These are phyloP conservation scores for Backusella sp. DNA, from an alignment of 192 early-diverging fungal genomes.

Conservation along the genomic window DNA sequence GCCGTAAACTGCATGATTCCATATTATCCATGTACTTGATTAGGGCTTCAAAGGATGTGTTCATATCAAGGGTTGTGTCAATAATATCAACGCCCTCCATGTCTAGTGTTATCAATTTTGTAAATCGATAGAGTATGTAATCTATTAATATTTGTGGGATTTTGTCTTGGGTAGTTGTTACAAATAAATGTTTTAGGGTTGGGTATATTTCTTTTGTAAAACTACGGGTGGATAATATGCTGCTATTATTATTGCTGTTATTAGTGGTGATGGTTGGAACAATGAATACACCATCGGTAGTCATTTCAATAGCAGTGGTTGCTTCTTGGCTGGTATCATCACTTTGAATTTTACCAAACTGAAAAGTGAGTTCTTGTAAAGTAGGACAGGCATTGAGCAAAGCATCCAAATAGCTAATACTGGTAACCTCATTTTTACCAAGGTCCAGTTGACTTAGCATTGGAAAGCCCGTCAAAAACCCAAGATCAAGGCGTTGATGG, in stretches of 20 bases:
- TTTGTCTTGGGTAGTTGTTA: background rate
- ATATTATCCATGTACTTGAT: background rate
- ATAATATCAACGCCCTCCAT: background rate
- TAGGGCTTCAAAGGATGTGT: background rate
- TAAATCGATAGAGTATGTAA: background rate
- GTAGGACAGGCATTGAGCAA: conserved; percentile 6
- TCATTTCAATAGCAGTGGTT: background rate
- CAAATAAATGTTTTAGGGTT: background rate
- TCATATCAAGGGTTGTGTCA: background rate
- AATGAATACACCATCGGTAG: background rate
- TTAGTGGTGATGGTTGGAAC: background rate
- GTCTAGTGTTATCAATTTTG: background rate
- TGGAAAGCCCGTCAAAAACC: background rate
- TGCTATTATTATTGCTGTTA: background rate
- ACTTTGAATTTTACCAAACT: background rate
- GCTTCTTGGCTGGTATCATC: background rate
- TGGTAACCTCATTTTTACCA: background rate
- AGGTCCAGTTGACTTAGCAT: background rate
- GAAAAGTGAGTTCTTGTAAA: background rate
- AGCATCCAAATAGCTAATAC: background rate
- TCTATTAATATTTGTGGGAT: background rate
- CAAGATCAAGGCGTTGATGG: background rate
- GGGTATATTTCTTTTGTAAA: background rate
- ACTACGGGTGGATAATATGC: background rate
- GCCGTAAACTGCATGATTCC: background rate